A percentile compares a stretch with the other conserved stretches of the same genome.
phyloP scores from a whole-genome alignment of 2,329 filamentous ascomycete species.

The Phialophora chinensis region DNA sequence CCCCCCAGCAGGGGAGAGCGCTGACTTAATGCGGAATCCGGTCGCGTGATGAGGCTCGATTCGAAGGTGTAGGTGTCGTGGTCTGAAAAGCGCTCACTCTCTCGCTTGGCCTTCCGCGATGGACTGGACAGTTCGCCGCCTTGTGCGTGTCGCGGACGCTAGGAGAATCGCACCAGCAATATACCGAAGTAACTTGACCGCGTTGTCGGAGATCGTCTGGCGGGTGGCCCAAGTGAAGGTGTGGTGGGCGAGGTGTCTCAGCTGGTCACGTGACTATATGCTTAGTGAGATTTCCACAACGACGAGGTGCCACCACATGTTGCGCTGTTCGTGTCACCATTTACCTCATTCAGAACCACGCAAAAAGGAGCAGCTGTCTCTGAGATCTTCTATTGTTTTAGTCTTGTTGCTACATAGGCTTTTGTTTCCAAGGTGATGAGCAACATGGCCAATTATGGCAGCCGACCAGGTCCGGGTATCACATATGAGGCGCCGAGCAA shows the following conservation, averaged over 20 bases:
- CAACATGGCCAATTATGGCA: slow-evolving; percentile 15
- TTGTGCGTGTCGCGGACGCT: neutral
- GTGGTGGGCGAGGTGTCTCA: neutral
- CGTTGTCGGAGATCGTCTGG: neutral
- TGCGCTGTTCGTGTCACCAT: neutral
- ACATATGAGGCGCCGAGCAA: slow-evolving; percentile 14
- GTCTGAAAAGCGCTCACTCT: neutral
- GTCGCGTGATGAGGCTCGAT: slow-evolving; percentile 19
- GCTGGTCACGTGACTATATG: slow-evolving; percentile 7
- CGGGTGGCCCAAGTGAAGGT: neutral
- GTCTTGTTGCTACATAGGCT: slow-evolving; percentile 19
- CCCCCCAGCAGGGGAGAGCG: neutral
- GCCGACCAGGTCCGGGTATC: slow-evolving; percentile 17
- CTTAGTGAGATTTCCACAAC: slow-evolving; percentile 15
- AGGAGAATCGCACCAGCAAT: neutral
- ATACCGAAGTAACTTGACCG: neutral
- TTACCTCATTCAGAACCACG: neutral
- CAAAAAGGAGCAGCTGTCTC: neutral
- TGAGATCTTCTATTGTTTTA: slow-evolving; percentile 15
- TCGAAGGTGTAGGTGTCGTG: neutral
- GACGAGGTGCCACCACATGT: neutral
- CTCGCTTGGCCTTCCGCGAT: neutral
- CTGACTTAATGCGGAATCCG: slow-evolving; percentile 14
- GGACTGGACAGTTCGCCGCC: neutral
- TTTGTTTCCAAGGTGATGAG: slow-evolving; percentile 19